Base-by-base conservation (phyloP, 441 rosid species). In the Kokia cookei region DNA sequence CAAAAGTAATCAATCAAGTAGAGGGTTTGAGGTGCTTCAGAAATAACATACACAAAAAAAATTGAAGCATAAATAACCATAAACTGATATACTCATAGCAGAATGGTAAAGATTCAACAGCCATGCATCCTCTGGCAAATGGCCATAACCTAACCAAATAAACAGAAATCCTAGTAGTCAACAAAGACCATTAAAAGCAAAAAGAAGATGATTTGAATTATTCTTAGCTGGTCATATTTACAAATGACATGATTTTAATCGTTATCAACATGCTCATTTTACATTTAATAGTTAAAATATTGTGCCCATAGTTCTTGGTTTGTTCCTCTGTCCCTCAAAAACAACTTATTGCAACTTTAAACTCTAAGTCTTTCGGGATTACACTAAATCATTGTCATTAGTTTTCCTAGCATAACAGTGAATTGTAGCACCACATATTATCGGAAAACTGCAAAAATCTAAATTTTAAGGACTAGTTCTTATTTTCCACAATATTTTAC, bases 1-100 rank as follows among this genome's bases (percentile, higher is more conserved):
- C 55, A 27, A 27, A 19, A 9, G 51, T 48, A 11, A 70, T 5
- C 19, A 51, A n/a, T 48, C 24, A 40, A 67, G 43, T 61, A 48
- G 13, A 57, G 53, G n/a, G 42, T 8, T 4, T 14, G 78, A 11
- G 51, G 32, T 62, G 43, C 7, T 10, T 55, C 5, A 15, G 29
- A 26, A 47, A 58, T 57, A 35, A 35, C 58, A 22, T 37, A 54
- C 14, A 53, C 15, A 17, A 2, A 54, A 26, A 6, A 59, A 29
- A 12, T 47, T 47, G 37, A 59, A 26, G 17, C 63, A 59, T 87
- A 83, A 6, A 37, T 63, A 51, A n/a, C 22, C 22, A 51, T 9
- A 51, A 51, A 51, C 57, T 55, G 29, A 55, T 55, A 54, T 37
- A 7, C 42, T 37, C 9, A 37, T 7, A 37, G 42, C 42, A 37